Evolutionary conservation across 371 early-diverging fungal species (phyloP), one percentile per base, ranked within the genome.

Genomic region (Capniomyces stellatus): DNA sequence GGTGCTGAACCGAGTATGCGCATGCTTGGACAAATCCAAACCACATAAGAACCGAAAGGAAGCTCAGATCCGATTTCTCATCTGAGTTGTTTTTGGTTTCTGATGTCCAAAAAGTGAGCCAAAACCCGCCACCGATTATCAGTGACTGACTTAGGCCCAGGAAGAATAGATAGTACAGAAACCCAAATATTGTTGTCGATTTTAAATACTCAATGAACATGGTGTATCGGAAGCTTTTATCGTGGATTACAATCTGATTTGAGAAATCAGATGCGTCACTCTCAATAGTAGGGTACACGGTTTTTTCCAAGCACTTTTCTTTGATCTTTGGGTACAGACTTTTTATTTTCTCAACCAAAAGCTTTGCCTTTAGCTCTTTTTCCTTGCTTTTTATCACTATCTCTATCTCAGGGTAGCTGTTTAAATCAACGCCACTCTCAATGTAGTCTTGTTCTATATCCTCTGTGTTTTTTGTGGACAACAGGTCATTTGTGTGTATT

Each of bases 1-100:
- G 61, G 0, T 75, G 72, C 51, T 85, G 85, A 47, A 73, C 56
- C 46, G 86, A 35, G 15, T 35, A 15, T 15, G 35, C 15, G 72
- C 0, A 81, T 71, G 51, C 78, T 65, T 23, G 79, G 24, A 25
- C 80, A 71, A 18, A 76, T 60, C 6, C 66, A 58, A 35, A 10
- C 15, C 6, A 15, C 35, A 35, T 10, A 6, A 35, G 35, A 6
- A 35, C 35, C 6, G 15, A 35, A 15, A 35, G 35, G 15, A 35
- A 35, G 35, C 35, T 35, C 6, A 35, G 15, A 15, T 35, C 35
- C 6, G 35, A 35, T 10, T 10, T 10, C 10, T 35, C 15, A 6
- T 35, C 15, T 6, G 6, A 35, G 10, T 6, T 35, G 15, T 6
- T 35, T 35, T 6, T 15, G 15, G 10, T 35, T 15, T 35, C 54